These are phyloP conservation scores for Neostapfia colusana DNA, from an alignment of 176 grass and related monocot genomes.

Conservation along the genomic window DNA sequence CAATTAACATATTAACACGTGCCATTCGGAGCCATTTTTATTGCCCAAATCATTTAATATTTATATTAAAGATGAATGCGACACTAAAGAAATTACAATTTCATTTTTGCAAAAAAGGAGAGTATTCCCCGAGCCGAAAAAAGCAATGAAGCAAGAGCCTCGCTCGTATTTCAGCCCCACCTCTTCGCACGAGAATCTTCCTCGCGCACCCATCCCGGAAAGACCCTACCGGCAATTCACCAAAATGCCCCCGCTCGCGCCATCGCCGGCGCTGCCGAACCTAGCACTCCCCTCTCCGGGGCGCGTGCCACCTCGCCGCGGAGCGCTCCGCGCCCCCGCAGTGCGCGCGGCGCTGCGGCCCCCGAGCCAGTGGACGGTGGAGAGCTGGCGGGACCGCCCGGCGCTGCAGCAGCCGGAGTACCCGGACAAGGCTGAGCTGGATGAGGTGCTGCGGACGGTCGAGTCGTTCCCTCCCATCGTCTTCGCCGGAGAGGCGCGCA, in stretches of 20 bases:
- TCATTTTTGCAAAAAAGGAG: too few relatives aligned
- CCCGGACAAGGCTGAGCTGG: constrained; percentile 57
- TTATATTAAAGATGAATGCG: too few relatives aligned
- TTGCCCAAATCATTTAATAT: too few relatives aligned
- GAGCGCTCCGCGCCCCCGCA: constrained; percentile 39
- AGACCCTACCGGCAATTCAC: constrained; percentile 1
- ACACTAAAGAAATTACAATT: too few relatives aligned
- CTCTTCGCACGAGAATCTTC: constrained; percentile 9
- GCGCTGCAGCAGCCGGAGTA: constrained; percentile 79
- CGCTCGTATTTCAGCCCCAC: constrained; percentile 9
- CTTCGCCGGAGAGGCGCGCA: constrained; percentile 84
- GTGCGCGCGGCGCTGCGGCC: constrained; percentile 56
- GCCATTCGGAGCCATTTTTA: too few relatives aligned
- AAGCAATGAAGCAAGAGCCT: too few relatives aligned
- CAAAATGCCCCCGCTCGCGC: constrained; percentile 34
- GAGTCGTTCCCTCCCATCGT: constrained; percentile 86
- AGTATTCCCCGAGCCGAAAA: too few relatives aligned
- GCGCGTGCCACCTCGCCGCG: neutral
- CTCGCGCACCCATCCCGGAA: constrained; percentile 3
- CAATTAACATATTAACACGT: too few relatives aligned
- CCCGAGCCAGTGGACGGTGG: constrained; percentile 59
- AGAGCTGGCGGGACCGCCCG: constrained; percentile 64
- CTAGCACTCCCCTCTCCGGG: constrained; percentile 23
- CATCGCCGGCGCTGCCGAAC: constrained; percentile 11
- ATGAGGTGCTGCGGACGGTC: constrained; percentile 67